These are phyloP conservation scores for Fomitopsis pulvina DNA, from an alignment of 768 basidiomycete genomes.

Conservation along the genomic window DNA sequence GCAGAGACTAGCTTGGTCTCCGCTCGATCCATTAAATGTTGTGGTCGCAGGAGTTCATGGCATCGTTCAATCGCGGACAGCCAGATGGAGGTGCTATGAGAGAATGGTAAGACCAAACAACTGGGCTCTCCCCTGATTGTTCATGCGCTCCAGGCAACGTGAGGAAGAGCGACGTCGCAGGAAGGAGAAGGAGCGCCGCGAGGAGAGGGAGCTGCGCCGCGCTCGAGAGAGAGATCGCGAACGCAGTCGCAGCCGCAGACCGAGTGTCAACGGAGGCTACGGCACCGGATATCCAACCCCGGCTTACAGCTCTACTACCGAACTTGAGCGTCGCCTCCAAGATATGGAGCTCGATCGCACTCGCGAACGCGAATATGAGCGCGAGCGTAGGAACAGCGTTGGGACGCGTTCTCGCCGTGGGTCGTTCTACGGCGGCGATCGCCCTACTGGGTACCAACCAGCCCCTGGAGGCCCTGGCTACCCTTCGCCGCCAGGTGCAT, in stretches of 20 bases:
- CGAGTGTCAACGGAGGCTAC: constrained; percentile 14
- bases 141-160: constrained; percentile 24
- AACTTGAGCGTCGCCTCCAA: constrained; percentile 34
- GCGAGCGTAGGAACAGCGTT: constrained; percentile 11
- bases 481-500: constrained; percentile 12
- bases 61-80: constrained; percentile 39
- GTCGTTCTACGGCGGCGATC: constrained; percentile 13
- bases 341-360: constrained; percentile 18
- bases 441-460: constrained; percentile 15
- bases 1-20: not conserved
- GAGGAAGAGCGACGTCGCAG: constrained; percentile 47
- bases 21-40: not conserved
- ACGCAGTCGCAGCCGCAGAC: constrained; percentile 23
- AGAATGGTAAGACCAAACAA: not conserved
- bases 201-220: constrained; percentile 36
- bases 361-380: constrained; percentile 12
- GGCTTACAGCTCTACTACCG: constrained; percentile 19
- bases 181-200: constrained; percentile 32
- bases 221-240: constrained; percentile 52
- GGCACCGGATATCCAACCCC: constrained; percentile 3
- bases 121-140: not conserved
- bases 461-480: constrained; percentile 12
- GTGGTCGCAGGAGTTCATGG: constrained; percentile 45
- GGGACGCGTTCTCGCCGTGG: constrained; percentile 13
- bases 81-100: constrained; percentile 12